Conservation (phyloP, 2,329 filamentous ascomycete species). For the Aureobasidium lini region DNA sequence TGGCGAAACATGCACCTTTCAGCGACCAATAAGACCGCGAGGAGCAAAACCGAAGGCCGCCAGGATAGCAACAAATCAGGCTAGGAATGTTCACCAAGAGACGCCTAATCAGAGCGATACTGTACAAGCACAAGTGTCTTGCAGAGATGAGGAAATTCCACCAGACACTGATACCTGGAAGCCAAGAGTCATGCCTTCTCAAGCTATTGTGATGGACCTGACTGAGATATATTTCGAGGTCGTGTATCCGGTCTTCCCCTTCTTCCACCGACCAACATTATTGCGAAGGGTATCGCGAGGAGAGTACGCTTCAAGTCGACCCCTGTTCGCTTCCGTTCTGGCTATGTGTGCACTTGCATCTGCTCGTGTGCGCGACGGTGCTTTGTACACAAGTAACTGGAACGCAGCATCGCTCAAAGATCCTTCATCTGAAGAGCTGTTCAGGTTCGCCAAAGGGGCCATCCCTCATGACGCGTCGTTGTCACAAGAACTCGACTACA, state of each 20-base stretch:
- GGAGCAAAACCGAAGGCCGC: conserved; percentile 21
- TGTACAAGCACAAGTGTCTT: neutral
- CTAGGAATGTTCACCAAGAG: neutral
- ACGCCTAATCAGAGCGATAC: neutral
- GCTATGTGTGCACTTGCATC: conserved; percentile 45
- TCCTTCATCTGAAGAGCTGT: conserved; percentile 37
- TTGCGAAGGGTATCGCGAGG: conserved; percentile 31
- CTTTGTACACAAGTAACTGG: conserved; percentile 34
- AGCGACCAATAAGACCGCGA: conserved; percentile 33
- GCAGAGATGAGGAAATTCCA: neutral
- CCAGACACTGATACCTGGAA: conserved; percentile 19
- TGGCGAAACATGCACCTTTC: conserved; percentile 41
- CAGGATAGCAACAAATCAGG: neutral
- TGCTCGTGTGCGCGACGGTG: conserved; percentile 43
- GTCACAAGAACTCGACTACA: conserved; percentile 32
- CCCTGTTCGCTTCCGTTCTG: conserved; percentile 47
- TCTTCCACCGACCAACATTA: conserved; percentile 40
- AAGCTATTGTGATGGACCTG: conserved; percentile 34
- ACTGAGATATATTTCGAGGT: conserved; percentile 44
- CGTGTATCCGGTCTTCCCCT: conserved; percentile 44
- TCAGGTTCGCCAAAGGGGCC: conserved; percentile 35
- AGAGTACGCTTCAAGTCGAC: conserved; percentile 33
- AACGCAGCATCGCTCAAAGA: conserved; percentile 38
- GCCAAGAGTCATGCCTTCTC: conserved; percentile 18
- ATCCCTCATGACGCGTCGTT: conserved; percentile 32